Percentiles rank a stretch among this genome's conserved stretches.
These are phyloP conservation scores for Fusarium sororula DNA, from an alignment of 2,329 filamentous ascomycete species.

Conservation along the genomic window DNA sequence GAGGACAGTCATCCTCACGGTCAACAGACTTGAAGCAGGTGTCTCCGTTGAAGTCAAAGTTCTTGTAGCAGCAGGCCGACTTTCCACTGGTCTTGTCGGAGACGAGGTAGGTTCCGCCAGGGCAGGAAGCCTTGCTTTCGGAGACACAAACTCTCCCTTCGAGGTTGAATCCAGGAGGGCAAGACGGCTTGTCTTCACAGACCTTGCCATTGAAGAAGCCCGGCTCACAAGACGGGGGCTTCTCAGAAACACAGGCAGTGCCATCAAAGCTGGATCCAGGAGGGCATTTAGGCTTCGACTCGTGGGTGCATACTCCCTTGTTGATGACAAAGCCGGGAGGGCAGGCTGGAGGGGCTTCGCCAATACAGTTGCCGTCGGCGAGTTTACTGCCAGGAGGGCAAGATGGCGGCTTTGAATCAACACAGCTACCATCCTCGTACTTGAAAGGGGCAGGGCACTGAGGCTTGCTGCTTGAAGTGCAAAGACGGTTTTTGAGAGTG, in stretches of 20 bases:
- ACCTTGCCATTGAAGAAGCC: constrained; percentile 21
- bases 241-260: neutral
- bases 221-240: constrained; percentile 1
- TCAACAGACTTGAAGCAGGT: neutral
- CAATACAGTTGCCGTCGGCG: neutral
- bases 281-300: neutral
- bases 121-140: neutral
- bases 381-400: neutral
- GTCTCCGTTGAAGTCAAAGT: neutral
- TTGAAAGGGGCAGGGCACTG: neutral
- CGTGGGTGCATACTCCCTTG: neutral
- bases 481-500: constrained; percentile 9
- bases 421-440: constrained; percentile 7
- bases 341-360: neutral
- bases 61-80: neutral
- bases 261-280: constrained; percentile 5
- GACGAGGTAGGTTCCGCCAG: neutral
- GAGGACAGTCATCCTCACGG: neutral
- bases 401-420: neutral
- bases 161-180: neutral
- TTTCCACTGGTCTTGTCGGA: neutral
- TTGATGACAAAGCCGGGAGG: neutral
- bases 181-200: constrained; percentile 14
- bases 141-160: neutral
- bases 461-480: constrained; percentile 3